Percentiles rank a stretch among this genome's conserved stretches.
These are phyloP conservation scores for Raffaelea arxii DNA, from an alignment of 2,329 filamentous ascomycete species.

Conservation along the genomic window DNA sequence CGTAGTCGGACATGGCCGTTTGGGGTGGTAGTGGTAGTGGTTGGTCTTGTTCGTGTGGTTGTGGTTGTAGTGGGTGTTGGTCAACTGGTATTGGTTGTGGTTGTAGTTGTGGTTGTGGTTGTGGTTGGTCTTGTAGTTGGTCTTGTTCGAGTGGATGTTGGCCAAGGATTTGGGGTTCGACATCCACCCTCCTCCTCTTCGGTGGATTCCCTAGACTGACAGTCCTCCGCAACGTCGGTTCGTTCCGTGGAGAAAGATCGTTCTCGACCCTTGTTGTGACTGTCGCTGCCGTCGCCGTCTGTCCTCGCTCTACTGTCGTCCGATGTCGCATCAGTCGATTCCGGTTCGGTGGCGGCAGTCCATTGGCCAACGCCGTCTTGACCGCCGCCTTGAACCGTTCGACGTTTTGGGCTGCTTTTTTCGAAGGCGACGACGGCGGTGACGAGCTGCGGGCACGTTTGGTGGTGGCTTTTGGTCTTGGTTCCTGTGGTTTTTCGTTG, in stretches of 20 bases:
- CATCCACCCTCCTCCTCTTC: slow-evolving; percentile 55
- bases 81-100: too few relatives aligned
- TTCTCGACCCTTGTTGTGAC: slow-evolving; percentile 22
- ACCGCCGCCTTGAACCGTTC: slow-evolving; percentile 48
- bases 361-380: slow-evolving; percentile 48
- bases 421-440: slow-evolving; percentile 39
- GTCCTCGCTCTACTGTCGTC: slow-evolving; percentile 1
- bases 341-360: slow-evolving; percentile 53
- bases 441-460: slow-evolving; percentile 70
- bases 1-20: slow-evolving; percentile 35
- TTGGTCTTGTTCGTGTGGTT: too few relatives aligned
- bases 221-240: slow-evolving; percentile 42
- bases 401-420: slow-evolving; percentile 42
- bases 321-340: slow-evolving; percentile 6
- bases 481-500: slow-evolving; percentile 39
- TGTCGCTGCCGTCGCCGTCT: background rate
- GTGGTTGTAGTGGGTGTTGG: too few relatives aligned
- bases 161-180: too few relatives aligned
- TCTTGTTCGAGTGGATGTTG: too few relatives aligned
- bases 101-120: too few relatives aligned
- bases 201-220: slow-evolving; percentile 61
- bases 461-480: slow-evolving; percentile 39
- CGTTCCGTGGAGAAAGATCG: slow-evolving; percentile 17
- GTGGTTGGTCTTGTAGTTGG: too few relatives aligned
- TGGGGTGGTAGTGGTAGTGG: background rate